Evolutionary conservation across 495 filamentous ascomycete genomes (phyloP).

Genomic region (Clohesyomyces aquaticus): DNA sequence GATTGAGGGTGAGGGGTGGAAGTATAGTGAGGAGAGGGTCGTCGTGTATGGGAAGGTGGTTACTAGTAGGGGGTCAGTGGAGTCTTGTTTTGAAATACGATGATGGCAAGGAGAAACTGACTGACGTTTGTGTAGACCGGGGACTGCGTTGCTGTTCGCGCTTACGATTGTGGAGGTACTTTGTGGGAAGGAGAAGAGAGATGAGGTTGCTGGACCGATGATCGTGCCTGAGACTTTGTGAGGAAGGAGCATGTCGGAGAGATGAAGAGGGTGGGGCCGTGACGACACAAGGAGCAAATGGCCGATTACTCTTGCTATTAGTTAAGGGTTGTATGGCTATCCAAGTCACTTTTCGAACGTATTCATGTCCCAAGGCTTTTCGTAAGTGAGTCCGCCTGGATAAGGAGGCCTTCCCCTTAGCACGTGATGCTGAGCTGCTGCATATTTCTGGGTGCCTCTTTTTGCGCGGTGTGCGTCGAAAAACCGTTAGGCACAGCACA

Average conservation of each 20-base stretch:
- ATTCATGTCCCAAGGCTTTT: no score
- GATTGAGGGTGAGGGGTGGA: constrained; percentile 38
- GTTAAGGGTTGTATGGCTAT: no score
- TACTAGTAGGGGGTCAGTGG: constrained; percentile 42
- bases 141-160: constrained; percentile 43
- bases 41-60: constrained; percentile 40
- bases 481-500: no score
- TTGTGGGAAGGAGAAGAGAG: constrained; percentile 42
- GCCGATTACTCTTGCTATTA: no score
- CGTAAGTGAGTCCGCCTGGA: no score
- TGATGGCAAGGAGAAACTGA: neutral
- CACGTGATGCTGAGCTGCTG: no score
- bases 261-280: no score
- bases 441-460: no score
- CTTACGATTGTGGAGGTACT: constrained; percentile 43
- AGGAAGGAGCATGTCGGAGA: constrained; percentile 53
- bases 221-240: constrained; percentile 37
- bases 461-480: no score
- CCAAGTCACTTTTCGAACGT: no score
- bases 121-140: constrained; percentile 36
- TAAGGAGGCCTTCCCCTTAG: no score
- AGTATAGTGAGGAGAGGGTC: constrained; percentile 41
- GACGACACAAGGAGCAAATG: no score
- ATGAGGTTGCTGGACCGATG: constrained; percentile 43
- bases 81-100: neutral